Evolutionary conservation across 2,329 filamentous ascomycete species (phyloP).

Genomic region (Aschersonia sp.): DNA sequence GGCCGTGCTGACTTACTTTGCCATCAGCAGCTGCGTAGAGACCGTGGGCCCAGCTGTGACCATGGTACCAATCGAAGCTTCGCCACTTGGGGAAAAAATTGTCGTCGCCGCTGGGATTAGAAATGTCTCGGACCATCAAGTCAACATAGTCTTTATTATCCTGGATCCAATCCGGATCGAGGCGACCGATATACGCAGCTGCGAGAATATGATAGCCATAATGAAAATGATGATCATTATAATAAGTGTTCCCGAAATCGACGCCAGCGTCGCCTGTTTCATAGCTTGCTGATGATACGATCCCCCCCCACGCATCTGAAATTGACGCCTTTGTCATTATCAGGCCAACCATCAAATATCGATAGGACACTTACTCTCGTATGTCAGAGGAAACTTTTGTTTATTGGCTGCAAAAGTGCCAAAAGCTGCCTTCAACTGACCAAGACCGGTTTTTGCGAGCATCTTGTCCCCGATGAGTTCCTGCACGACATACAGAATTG

Average conservation of each 20-base stretch:
- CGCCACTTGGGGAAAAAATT: conserved; percentile 68
- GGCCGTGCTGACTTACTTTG: conserved; percentile 33
- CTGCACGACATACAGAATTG: conserved; percentile 49
- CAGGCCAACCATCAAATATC: background rate
- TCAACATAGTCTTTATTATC: conserved; percentile 71
- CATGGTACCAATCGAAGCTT: conserved; percentile 86
- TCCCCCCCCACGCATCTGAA: conserved; percentile 57
- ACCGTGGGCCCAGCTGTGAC: conserved; percentile 86
- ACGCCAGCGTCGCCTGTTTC: conserved; percentile 49
- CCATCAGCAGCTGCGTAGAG: conserved; percentile 57
- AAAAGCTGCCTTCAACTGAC: conserved; percentile 52
- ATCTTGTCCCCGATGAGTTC: conserved; percentile 45
- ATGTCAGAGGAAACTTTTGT: conserved; percentile 51
- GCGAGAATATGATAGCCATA: conserved; percentile 85
- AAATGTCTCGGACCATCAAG: conserved; percentile 65
- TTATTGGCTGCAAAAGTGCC: conserved; percentile 50
- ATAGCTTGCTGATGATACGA: conserved; percentile 67
- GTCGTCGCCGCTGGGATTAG: conserved; percentile 61
- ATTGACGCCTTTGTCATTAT: conserved; percentile 3
- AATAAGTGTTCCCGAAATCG: conserved; percentile 85
- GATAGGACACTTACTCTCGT: conserved; percentile 36
- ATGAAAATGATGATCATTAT: conserved; percentile 65
- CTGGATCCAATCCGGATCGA: conserved; percentile 62
- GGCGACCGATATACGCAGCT: conserved; percentile 65
- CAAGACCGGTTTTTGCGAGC: conserved; percentile 42